Base-by-base conservation (phyloP, 371 early-diverging fungal genomes). In the Mortierella sp. region DNA sequence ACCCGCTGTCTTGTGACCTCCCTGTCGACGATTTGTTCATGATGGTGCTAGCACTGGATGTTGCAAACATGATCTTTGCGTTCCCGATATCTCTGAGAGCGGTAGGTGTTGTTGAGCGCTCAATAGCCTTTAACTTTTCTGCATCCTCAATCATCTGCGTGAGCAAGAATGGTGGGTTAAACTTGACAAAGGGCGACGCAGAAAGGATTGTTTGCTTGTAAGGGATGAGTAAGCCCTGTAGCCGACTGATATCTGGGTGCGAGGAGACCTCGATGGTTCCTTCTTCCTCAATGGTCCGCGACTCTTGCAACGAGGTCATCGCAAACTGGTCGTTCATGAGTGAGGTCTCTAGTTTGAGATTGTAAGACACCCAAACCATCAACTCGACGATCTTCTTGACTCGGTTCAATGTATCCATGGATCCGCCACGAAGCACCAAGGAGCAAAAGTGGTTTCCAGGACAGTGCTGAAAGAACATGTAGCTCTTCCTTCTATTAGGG, bases 391-490 rank as follows among this genome's bases (percentile, higher is more conserved):
- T 89, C 27, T 83, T 84, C 67, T 96, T 96, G 63, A 96, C 84
- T 16, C 85, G 82, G 21, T 72, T 80, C 54, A 96, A 81, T 10
- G 81, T 78, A 26, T 86, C 81, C 18, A 82, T 51, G 8, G 82
- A 78, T 5, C 87, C 94, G 30, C 98, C 97, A n/a, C 95, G 88
- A 50, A 98, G 78, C 0, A 95, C 87, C n/a, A 97, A 79, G 0
- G 95, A 93, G 58, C 95, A 92, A 9, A 96, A 96, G 1, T 91
- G 82, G 31, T 90, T 88, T 26, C 84, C 84, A 5, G 87, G 85
- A 73, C 96, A 95, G 0, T 92, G 93, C 30, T 93, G 91, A 64
- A 98, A 90, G 66, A 90, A 90, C 56, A 98, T 78, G 72, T 93
- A 95, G 24, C 95, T 90, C 63, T 94, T 95, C 28, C 93, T 83